Evolutionary conservation across 805 yeast species (phyloP).

Genomic region (Yamadazyma kitorensis): DNA sequence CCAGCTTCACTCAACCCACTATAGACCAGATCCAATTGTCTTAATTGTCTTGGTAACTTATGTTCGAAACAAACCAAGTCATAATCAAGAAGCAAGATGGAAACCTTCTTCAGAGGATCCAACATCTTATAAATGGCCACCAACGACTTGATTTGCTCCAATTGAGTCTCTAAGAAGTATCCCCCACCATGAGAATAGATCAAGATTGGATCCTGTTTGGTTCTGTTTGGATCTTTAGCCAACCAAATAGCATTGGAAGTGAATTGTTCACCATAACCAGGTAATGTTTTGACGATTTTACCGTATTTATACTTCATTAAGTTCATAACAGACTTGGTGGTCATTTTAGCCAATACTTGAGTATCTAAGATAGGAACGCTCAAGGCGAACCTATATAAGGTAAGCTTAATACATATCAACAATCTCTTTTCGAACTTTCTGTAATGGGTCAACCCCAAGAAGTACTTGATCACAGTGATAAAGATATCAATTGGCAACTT

Average conservation of each 20-base stretch:
- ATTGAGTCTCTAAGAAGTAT: slow-evolving; percentile 26
- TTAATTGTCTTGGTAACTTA: slow-evolving; percentile 29
- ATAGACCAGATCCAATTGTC: slow-evolving; percentile 28
- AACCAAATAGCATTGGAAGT: slow-evolving; percentile 33
- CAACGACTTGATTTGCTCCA: slow-evolving; percentile 25
- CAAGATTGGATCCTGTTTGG: slow-evolving; percentile 28
- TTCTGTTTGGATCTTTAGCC: slow-evolving; percentile 23
- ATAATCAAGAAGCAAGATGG: slow-evolving; percentile 29
- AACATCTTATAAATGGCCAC: slow-evolving; percentile 24
- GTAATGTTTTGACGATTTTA: slow-evolving; percentile 13
- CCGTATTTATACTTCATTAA: slow-evolving; percentile 1
- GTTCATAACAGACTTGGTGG: slow-evolving; percentile 8
- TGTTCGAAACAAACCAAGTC: slow-evolving; percentile 25
- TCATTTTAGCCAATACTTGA: slow-evolving; percentile 1
- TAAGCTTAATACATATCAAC: slow-evolving; percentile 11
- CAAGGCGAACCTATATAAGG: slow-evolving; percentile 12
- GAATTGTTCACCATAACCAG: slow-evolving; percentile 31
- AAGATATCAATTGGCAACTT: slow-evolving; percentile 8
- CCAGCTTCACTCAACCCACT: slow-evolving; percentile 18
- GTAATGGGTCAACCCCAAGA: slow-evolving; percentile 7
- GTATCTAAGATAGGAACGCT: slow-evolving; percentile 9
- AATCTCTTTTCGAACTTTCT: slow-evolving; percentile 13
- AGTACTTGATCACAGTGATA: slow-evolving; percentile 8
- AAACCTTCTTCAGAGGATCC: slow-evolving; percentile 17
- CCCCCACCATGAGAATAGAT: slow-evolving; percentile 41